A percentile compares a stretch with the other conserved stretches of the same genome.
These are phyloP conservation scores for Pythium periplocum DNA, from an alignment of 352 stramenopile species.

Conservation along the genomic window DNA sequence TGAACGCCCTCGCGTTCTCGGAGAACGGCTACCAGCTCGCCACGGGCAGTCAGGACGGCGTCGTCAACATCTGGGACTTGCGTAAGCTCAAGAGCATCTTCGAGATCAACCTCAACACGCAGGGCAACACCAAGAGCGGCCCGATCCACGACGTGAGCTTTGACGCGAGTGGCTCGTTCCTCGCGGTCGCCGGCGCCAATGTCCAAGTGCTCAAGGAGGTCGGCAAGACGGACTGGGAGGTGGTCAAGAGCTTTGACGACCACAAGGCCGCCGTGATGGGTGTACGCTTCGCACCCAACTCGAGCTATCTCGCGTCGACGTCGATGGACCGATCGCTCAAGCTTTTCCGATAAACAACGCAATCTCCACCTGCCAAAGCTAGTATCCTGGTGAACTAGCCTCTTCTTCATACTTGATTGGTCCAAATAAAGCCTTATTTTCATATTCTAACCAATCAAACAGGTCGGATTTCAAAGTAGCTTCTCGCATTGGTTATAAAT, in stretches of 20 bases:
- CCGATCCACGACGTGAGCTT: constrained; percentile 52
- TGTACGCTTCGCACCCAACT: constrained; percentile 50
- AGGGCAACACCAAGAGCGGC: constrained; percentile 23
- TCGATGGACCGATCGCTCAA: constrained; percentile 80
- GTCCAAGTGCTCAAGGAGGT: constrained; percentile 57
- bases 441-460: no score
- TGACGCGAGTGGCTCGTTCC: constrained; percentile 50
- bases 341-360: constrained; percentile 48
- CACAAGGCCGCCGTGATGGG: constrained; percentile 67
- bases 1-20: constrained; percentile 86
- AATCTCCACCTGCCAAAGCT: background rate
- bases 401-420: no score
- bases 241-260: constrained; percentile 54
- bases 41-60: constrained; percentile 66
- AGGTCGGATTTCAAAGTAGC: no score
- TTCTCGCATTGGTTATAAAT: no score
- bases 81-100: constrained; percentile 84
- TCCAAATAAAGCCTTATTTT: no score
- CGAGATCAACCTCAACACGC: constrained; percentile 42
- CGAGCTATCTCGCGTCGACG: constrained; percentile 54
- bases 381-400: background rate
- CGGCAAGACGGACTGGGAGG: constrained; percentile 57
- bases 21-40: constrained; percentile 96
- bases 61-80: constrained; percentile 92
- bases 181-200: constrained; percentile 42